Base-by-base conservation (phyloP, 208 protist genomes). In the Leishmania mexicana region DNA sequence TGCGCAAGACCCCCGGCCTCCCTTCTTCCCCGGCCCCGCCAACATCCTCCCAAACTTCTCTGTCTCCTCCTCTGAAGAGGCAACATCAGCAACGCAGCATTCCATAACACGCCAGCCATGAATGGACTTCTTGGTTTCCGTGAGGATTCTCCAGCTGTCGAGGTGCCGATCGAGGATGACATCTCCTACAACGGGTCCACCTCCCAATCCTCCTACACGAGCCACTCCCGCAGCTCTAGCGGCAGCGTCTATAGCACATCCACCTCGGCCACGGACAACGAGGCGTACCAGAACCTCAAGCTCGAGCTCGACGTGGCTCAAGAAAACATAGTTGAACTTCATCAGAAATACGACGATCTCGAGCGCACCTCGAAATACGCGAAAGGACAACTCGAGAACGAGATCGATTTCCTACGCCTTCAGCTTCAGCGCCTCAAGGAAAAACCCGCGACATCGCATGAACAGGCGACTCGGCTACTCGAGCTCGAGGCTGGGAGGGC, bases 151-250 rank as follows among this genome's bases (percentile, higher is more conserved):
- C 83, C 86, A 1, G 76, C 70, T 1, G 79, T 70, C 4, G 76
- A 75, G 13, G 76, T 74, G 19, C 86, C 81, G 0, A 71, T 75
- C 54, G 65, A 79, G 38, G 79, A 83, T 74, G 81, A 85, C 35
- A 75, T 53, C 49, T 83, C 78, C 65, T 80, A 75, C 57, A 76
- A 84, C 73, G 80, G 83, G 53, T 83, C 81, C 24, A 71, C 81
- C n/a, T 88, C 84, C 28, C 83, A 85, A 65, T 65, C 82, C 0
- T 86, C 86, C 45, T 89, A 84, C 86, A 85, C 81, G 24, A 88
- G 54, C 75, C 74, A 81, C 68, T 79, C 87, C 24, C 70, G 73
- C 83, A 79, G 76, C 45, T 76, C 80, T 71, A 80, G 78, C 62
- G 67, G 82, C 53, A 87, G 85, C 65, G 80, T 79, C 19, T 78